Conservation (phyloP, 2,329 filamentous ascomycete genomes). For the Hyphodiscus sp. region DNA sequence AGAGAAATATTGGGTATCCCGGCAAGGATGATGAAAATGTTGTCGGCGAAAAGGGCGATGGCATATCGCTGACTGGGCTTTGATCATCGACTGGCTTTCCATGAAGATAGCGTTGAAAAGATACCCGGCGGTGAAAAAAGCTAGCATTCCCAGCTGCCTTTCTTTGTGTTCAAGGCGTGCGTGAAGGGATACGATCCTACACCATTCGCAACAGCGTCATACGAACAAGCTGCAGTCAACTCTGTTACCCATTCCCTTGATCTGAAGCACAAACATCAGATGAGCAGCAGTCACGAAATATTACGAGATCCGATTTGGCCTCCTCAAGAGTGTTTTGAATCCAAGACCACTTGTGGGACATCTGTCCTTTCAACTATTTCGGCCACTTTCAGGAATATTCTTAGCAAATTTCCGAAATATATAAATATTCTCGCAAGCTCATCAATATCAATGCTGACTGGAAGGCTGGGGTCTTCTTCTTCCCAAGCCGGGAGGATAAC, state of each 20-base stretch:
- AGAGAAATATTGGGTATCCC: slow-evolving; percentile 11
- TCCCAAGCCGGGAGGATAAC: not conserved
- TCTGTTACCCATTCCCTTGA: slow-evolving; percentile 5
- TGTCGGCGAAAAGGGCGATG: not conserved
- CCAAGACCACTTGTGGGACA: slow-evolving; percentile 12
- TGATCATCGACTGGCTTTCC: not conserved
- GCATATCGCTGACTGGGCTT: no score
- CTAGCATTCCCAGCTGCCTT: slow-evolving; percentile 28
- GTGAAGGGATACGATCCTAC: not conserved
- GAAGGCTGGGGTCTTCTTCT: not conserved
- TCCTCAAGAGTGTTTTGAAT: slow-evolving; percentile 16
- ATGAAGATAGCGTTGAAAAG: slow-evolving; percentile 22
- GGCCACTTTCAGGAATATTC: no score
- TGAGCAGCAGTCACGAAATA: slow-evolving; percentile 16
- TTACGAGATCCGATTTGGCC: slow-evolving; percentile 14
- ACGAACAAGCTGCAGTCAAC: no score
- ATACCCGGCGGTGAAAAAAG: slow-evolving; percentile 40
- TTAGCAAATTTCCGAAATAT: no score
- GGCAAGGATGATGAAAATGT: not conserved
- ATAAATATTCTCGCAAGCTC: no score
- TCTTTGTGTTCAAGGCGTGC: slow-evolving; percentile 1
- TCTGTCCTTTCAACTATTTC: no score
- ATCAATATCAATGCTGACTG: not conserved
- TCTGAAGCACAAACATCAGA: slow-evolving; percentile 2
- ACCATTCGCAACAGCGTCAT: no score